These are phyloP conservation scores for Fraxinus angustifolia DNA, from an alignment of 305 asterid species.

Conservation along the genomic window DNA sequence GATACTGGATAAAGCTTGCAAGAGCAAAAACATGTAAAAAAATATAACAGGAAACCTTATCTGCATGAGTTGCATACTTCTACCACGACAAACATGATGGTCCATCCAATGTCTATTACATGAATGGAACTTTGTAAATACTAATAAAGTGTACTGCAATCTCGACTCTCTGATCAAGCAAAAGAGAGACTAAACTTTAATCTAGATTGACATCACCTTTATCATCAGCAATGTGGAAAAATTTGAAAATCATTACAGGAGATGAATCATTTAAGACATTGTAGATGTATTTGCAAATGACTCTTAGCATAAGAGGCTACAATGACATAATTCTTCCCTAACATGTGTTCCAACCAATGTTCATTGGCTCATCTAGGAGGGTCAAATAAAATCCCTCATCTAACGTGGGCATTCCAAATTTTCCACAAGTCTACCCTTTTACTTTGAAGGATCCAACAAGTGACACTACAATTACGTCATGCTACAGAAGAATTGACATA, in stretches of 20 bases:
- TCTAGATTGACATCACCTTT: constrained; percentile 5
- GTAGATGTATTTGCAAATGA: neutral
- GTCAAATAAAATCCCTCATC: neutral
- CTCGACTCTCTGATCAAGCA: neutral
- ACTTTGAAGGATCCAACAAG: neutral
- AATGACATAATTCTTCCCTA: neutral
- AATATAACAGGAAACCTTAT: constrained; percentile 8
- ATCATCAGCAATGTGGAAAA: neutral
- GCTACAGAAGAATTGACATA: neutral
- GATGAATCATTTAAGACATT: neutral
- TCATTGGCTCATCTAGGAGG: neutral
- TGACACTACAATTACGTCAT: too few species aligned
- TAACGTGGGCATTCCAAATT: neutral
- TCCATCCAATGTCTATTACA: neutral
- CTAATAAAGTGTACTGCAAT: constrained; percentile 1
- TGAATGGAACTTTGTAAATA: neutral
- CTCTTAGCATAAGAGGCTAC: neutral
- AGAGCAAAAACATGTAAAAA: neutral
- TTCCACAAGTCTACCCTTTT: neutral
- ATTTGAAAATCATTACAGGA: neutral
- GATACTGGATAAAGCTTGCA: constrained; percentile 17
- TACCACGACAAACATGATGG: constrained; percentile 5
- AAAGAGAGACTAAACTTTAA: neutral
- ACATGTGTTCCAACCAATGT: neutral
- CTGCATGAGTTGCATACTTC: constrained; percentile 14